phyloP scores from a whole-genome alignment of 805 yeast species.

The Priceomyces castillae region DNA sequence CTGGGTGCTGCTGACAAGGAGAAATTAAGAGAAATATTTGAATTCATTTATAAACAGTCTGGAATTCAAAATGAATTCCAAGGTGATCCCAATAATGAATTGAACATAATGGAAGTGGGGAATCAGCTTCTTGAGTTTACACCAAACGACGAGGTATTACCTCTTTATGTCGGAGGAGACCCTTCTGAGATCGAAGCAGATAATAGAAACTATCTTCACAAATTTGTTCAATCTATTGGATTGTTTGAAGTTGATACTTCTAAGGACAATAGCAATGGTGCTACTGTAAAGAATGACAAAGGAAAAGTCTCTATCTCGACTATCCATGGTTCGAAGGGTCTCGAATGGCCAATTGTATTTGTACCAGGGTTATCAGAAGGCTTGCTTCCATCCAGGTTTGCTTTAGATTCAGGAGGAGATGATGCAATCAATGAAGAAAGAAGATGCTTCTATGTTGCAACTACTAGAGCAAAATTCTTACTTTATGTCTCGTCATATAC shows the following conservation, averaged over 20 bases:
- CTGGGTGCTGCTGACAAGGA: background rate
- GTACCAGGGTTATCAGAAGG: conserved; percentile 71
- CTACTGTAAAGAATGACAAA: conserved; percentile 4
- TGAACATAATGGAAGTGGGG: conserved; percentile 41
- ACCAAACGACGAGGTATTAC: conserved; percentile 27
- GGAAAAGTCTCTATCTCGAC: conserved; percentile 59
- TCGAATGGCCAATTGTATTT: conserved; percentile 94
- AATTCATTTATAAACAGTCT: conserved; percentile 22
- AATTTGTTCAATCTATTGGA: conserved; percentile 34
- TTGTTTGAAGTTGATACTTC: conserved; percentile 27
- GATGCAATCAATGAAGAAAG: conserved; percentile 67
- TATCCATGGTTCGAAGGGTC: conserved; percentile 88
- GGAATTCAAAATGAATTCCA: conserved; percentile 28
- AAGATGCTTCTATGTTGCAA: conserved; percentile 82
- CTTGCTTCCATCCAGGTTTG: conserved; percentile 57
- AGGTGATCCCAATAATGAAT: conserved; percentile 25
- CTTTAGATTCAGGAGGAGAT: conserved; percentile 28
- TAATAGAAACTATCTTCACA: conserved; percentile 17
- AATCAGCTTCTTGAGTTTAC: conserved; percentile 33
- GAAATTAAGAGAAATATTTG: conserved; percentile 17
- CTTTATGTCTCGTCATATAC: conserved; percentile 43
- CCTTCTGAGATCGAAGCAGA: conserved; percentile 11
- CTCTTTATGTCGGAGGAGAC: conserved; percentile 12
- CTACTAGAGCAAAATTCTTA: conserved; percentile 72
- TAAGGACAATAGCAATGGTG: conserved; percentile 12